Base-by-base conservation (phyloP, 805 yeast genomes). In the Candida qinlingensis region DNA sequence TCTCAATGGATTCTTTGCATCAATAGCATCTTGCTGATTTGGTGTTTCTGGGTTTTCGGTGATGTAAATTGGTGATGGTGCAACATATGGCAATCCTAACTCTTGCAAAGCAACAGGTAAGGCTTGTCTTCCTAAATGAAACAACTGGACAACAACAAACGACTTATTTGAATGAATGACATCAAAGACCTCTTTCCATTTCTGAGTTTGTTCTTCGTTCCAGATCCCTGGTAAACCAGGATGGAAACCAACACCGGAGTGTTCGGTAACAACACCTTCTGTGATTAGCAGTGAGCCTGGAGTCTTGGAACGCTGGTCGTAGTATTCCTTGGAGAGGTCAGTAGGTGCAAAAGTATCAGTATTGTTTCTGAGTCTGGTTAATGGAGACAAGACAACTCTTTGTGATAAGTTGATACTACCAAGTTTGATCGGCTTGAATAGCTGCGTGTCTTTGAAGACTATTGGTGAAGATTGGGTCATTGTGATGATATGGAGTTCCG, bases 261-360 rank as follows among this genome's bases (percentile, higher is more conserved):
- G 57, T 7, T 76, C 63, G 7, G 70, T 69, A 54, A 68, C 69
- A 0, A 81, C 72, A 30, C 80, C 87, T 61, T 83, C 88, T 8
- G 81, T 64, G 51, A 79, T 73, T 36, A 81, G 53, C 55, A 83
- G 65, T 26, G 85, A 73, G n/a, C 87, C 87, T 13, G 79, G 76
- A 49, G 67, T 62, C 44, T 66, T 59, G 0, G 87, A 72, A 54
- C 86, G 69, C 53, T 78, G 76, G 19, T 61, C 67, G 57, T 83
- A 83, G 61, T 82, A 79, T 47, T 74, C 66, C 12, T 64, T 60
- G 50, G 72, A 69, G 50, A 76, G 79, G 4, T 73, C 66, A 12
- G 39, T 31, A 12, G 81, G 75, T 28, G 66, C 66, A 48, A 63
- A 67, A 19, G 68, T 61, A 7, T 29, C 38, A 2, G 44, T 48